These are phyloP conservation scores for Clonostachys sp. DNA, from an alignment of 2,329 filamentous ascomycete genomes.

Conservation along the genomic window DNA sequence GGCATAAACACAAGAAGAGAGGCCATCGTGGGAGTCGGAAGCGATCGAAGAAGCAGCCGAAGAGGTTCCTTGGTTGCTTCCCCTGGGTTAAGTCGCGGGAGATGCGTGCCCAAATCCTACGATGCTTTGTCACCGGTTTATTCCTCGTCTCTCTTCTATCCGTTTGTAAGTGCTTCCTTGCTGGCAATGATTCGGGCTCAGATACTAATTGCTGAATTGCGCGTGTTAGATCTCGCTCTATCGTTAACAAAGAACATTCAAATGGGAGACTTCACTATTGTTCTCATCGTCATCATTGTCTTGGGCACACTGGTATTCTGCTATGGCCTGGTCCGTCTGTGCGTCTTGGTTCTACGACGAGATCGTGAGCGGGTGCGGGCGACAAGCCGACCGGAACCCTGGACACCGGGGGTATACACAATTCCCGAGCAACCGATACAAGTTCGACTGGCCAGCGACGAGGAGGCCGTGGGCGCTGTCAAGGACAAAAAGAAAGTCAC, in stretches of 20 bases:
- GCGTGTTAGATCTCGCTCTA: conserved; percentile 62
- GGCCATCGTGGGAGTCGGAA: conserved; percentile 10
- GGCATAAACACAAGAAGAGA: not conserved
- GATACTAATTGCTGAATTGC: not conserved
- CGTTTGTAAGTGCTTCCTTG: conserved; percentile 53
- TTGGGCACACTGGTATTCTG: conserved; percentile 74
- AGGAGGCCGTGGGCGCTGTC: conserved; percentile 58
- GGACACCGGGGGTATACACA: conserved; percentile 59
- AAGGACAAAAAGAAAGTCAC: conserved; percentile 52
- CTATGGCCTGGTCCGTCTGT: conserved; percentile 71
- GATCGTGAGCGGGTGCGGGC: conserved; percentile 18
- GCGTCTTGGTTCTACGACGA: conserved; percentile 56
- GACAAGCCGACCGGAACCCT: conserved; percentile 31
- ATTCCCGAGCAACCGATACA: conserved; percentile 70
- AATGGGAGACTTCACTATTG: conserved; percentile 70
- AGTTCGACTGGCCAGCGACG: conserved; percentile 70
- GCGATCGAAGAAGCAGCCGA: conserved; percentile 24
- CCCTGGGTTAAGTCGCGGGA: conserved; percentile 49
- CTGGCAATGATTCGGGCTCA: not conserved
- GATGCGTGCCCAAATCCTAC: conserved; percentile 50
- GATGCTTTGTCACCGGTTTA: conserved; percentile 60
- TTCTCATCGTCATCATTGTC: conserved; percentile 75
- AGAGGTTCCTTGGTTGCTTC: conserved; percentile 39
- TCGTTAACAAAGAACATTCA: conserved; percentile 60
- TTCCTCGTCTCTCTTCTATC: conserved; percentile 55